Conservation (phyloP, 1,284 basidiomycete genomes). For the Coriolopsis trogii region DNA sequence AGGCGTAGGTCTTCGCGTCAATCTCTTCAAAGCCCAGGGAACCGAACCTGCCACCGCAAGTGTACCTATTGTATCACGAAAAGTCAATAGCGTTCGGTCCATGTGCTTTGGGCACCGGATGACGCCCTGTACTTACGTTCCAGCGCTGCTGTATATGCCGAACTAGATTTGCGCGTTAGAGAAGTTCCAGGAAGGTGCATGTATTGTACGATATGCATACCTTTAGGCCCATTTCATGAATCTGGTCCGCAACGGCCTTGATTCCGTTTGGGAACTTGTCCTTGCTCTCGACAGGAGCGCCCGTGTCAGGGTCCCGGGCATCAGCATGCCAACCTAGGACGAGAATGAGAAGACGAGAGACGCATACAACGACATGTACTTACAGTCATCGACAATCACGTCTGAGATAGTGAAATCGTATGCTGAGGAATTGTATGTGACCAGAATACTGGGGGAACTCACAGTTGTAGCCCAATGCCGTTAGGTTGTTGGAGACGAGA, state of each 20-base stretch:
- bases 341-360: background rate
- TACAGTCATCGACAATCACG: conserved; percentile 40
- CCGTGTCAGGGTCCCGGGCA: conserved; percentile 32
- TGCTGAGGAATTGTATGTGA: background rate
- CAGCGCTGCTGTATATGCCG: conserved; percentile 53
- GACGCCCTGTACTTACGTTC: conserved; percentile 31
- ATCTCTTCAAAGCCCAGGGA: conserved; percentile 49
- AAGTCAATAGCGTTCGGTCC: background rate
- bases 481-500: conserved; percentile 32
- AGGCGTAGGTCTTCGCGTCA: conserved; percentile 49
- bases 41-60: conserved; percentile 46
- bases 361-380: conserved; percentile 5
- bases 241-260: conserved; percentile 41
- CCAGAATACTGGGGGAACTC: conserved; percentile 8
- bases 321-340: conserved; percentile 38
- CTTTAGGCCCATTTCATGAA: conserved; percentile 47
- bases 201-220: conserved; percentile 23
- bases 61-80: conserved; percentile 35
- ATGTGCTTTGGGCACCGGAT: background rate
- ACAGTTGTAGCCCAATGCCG: conserved; percentile 38
- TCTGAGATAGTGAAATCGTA: conserved; percentile 22
- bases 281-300: conserved; percentile 39
- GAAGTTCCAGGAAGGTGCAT: background rate
- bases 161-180: conserved; percentile 30
- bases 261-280: conserved; percentile 49